Evolutionary conservation across 305 asterid genomes (phyloP).

Genomic region (Coffea humblotiana): DNA sequence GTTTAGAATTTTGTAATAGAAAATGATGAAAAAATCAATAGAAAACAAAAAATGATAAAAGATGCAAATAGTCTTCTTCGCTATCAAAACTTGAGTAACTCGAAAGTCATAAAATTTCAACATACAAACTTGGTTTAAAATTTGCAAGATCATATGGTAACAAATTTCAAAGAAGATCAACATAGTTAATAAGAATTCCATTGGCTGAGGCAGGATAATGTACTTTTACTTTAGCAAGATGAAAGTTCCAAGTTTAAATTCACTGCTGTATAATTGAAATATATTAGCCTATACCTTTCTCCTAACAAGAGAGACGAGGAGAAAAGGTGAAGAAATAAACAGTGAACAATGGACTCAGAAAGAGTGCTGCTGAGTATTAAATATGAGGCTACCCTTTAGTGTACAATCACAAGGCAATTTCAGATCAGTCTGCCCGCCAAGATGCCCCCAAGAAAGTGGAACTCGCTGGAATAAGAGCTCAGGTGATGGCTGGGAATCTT

Average conservation of each 20-base stretch:
- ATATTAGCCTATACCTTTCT: neutral
- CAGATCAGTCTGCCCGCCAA: neutral
- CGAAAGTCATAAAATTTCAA: no score
- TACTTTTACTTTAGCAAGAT: neutral
- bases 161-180: no score
- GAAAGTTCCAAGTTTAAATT: neutral
- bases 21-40: no score
- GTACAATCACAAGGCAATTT: constrained; percentile 3
- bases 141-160: no score
- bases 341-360: constrained; percentile 1
- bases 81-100: no score
- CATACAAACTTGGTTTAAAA: no score
- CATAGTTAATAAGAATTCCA: no score
- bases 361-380: neutral
- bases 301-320: neutral
- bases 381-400: constrained; percentile 2
- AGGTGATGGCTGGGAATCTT: constrained; percentile 22
- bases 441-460: constrained; percentile 1
- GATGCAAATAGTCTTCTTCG: no score
- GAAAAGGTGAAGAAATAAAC: neutral
- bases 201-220: neutral
- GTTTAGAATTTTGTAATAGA: no score
- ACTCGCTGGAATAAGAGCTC: constrained; percentile 17
- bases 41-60: no score
- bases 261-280: neutral